These are phyloP conservation scores for Pholiota molesta DNA, from an alignment of 768 basidiomycete species.

Conservation along the genomic window DNA sequence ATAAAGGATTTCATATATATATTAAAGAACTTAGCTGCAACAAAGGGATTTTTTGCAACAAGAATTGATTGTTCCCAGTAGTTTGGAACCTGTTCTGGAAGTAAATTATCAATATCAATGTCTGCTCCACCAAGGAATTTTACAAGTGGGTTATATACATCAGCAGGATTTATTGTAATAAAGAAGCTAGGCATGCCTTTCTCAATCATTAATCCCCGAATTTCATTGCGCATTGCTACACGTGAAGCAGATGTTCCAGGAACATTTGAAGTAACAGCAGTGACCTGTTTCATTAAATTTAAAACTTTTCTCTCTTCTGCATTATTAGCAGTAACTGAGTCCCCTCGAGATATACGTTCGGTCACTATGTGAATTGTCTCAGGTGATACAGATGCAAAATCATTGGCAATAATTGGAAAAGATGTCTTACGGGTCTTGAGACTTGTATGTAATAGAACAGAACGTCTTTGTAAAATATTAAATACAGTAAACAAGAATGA, in stretches of 20 bases:
- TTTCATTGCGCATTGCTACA: slow-evolving; percentile 38
- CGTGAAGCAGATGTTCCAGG: not conserved
- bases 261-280: slow-evolving; percentile 11
- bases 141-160: slow-evolving; percentile 44
- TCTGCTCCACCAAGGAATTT: slow-evolving; percentile 39
- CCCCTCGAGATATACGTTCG: slow-evolving; percentile 23
- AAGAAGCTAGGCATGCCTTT: slow-evolving; percentile 44
- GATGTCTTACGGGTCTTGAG: not conserved
- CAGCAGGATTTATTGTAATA: slow-evolving; percentile 48
- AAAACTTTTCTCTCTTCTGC: slow-evolving; percentile 33
- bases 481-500: slow-evolving; percentile 45
- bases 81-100: slow-evolving; percentile 27
- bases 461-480: slow-evolving; percentile 41
- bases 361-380: slow-evolving; percentile 26
- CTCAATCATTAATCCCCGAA: slow-evolving; percentile 32
- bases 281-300: slow-evolving; percentile 21
- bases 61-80: slow-evolving; percentile 35
- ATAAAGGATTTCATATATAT: slow-evolving; percentile 40
- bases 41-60: slow-evolving; percentile 41
- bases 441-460: slow-evolving; percentile 30
- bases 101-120: slow-evolving; percentile 36
- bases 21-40: slow-evolving; percentile 46
- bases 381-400: slow-evolving; percentile 26
- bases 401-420: slow-evolving; percentile 19
- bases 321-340: slow-evolving; percentile 15